These are phyloP conservation scores for Dendrocalamus latiflorus DNA, from an alignment of 202 grass and related monocot species.

Conservation along the genomic window DNA sequence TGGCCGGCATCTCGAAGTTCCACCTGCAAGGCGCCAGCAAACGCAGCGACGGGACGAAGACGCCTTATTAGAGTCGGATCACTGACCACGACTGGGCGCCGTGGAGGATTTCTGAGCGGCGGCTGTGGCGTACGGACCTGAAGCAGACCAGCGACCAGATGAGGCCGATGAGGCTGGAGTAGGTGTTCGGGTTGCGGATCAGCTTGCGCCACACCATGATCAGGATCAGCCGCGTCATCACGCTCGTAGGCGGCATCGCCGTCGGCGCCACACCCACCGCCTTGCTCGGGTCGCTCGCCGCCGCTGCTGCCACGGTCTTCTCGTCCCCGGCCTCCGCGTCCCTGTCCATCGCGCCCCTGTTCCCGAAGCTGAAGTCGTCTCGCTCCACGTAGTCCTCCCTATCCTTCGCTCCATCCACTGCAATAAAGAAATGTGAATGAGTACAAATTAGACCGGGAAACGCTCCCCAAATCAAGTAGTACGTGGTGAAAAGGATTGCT, in stretches of 20 bases:
- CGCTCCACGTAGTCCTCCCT: constrained; percentile 58
- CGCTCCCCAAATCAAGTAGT: neutral
- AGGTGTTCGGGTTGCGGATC: constrained; percentile 99
- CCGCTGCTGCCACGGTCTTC: constrained; percentile 28
- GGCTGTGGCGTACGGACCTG: constrained; percentile 44
- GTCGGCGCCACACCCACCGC: constrained; percentile 13
- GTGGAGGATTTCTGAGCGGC: too few species aligned
- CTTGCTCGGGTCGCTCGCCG: neutral
- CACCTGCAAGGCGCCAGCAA: constrained; percentile 79
- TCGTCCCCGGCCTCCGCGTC: constrained; percentile 66
- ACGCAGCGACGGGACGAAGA: too few species aligned
- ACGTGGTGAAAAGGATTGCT: neutral
- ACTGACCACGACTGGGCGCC: neutral
- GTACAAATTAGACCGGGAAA: constrained; percentile 1
- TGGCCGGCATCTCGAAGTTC: constrained; percentile 93
- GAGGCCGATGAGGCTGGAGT: constrained; percentile 95
- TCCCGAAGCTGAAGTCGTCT: constrained; percentile 90
- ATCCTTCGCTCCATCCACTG: constrained; percentile 50
- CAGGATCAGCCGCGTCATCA: constrained; percentile 93
- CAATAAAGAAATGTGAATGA: neutral
- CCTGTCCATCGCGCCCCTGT: constrained; percentile 47
- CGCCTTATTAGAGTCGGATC: neutral
- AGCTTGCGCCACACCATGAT: constrained; percentile 99
- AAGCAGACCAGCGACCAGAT: constrained; percentile 97
- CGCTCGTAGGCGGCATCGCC: constrained; percentile 93